These are phyloP conservation scores for Odontarrhena argentea DNA, from an alignment of 345 rosid species.

Conservation along the genomic window DNA sequence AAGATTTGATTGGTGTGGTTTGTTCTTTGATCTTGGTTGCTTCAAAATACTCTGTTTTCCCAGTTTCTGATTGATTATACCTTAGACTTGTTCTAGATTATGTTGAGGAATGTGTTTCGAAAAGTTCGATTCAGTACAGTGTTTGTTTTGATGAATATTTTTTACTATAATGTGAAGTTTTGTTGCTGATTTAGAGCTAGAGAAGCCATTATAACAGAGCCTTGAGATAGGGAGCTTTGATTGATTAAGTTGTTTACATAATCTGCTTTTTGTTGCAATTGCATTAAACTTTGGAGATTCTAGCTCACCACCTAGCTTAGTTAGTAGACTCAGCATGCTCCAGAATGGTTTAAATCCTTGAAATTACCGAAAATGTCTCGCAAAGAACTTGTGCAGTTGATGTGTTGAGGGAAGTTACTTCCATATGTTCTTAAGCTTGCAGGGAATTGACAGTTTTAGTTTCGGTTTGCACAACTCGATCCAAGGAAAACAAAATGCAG, in stretches of 20 bases:
- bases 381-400: background rate
- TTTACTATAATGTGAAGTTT: background rate
- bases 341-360: background rate
- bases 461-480: background rate
- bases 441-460: background rate
- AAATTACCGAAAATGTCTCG: background rate
- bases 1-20: conserved; percentile 45
- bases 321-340: background rate
- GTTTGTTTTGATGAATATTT: conserved; percentile 3
- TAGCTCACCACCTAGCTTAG: background rate
- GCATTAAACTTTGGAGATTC: background rate
- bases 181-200: background rate
- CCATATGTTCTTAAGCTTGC: background rate
- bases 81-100: background rate
- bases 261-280: background rate
- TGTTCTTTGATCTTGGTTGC: conserved; percentile 10
- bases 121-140: background rate
- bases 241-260: conserved; percentile 1
- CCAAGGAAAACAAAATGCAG: background rate
- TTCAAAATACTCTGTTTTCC: background rate
- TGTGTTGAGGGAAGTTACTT: background rate
- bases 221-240: background rate
- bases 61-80: background rate
- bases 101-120: conserved; percentile 1
- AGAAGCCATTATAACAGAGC: too few relatives aligned